Evolutionary conservation across 1,284 basidiomycete species (phyloP), one percentile per base, ranked within the genome.

Genomic region (Coniophora puteana): DNA sequence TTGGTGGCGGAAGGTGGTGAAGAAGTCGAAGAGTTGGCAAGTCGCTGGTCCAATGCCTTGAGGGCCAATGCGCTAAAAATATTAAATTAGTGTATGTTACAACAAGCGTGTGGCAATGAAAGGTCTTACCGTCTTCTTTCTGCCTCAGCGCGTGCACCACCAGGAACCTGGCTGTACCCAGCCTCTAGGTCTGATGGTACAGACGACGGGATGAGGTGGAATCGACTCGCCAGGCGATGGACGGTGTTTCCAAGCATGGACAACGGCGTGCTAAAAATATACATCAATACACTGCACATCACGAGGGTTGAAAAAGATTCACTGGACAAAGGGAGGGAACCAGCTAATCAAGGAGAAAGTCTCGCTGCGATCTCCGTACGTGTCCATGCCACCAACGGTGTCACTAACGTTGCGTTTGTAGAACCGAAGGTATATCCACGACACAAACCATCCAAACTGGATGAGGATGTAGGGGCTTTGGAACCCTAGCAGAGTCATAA

Each of bases 271-370:
- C 44, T 53, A 32, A 37, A 46, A 34, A 33, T 38, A 35, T 7
- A 7, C 26, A 31, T 14, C 3, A 42, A 27, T 4, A 12, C 48
- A 57, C 66, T 71, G 61, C 40, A 69, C 49, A 44, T 68, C 59
- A 28, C 66, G 65, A 29, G 71, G 71, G 64, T 74, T 72, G 21
- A 36, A 16, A 17, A 14, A 7, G 3, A 66, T 84, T 57, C 48
- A 95, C 93, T 95, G 88, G 49, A 89, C 63, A 57, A 94, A 81
- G 18, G 93, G 92, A 44, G 95, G 95, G 77, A 99, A 98, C 93
- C 94, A 99, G 47, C 83, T 83, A 23, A 93, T 75, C 54, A 99
- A 85, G n/a, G 92, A 85, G 58, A 99, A 99, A 1, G 94, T 96
- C 61, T 98, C 96, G 65, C 88, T 93, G 43, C 93, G 71, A 59